A percentile compares a stretch with the other conserved stretches of the same genome.
These are phyloP conservation scores for Austroboletus eburneus DNA, from an alignment of 768 basidiomycete genomes.

Conservation along the genomic window DNA sequence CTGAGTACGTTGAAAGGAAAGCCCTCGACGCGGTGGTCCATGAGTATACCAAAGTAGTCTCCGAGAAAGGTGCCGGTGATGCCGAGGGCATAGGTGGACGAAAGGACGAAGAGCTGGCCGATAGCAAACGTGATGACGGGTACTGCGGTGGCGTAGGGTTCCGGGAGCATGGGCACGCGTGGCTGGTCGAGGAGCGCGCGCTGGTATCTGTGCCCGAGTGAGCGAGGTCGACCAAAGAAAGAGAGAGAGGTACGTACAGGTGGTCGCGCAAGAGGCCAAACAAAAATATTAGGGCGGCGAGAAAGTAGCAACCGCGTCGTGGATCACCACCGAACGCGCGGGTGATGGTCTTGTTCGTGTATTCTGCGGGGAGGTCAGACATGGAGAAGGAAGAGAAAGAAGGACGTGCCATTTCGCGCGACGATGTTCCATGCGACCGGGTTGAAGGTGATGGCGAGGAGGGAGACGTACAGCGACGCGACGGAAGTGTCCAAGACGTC, in stretches of 20 bases:
- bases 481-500: slow-evolving; percentile 57
- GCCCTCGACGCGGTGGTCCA: slow-evolving; percentile 87
- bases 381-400: no score
- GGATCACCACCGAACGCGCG: slow-evolving; percentile 74
- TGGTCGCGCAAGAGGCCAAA: slow-evolving; percentile 84
- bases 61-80: slow-evolving; percentile 90
- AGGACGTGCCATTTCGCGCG: slow-evolving; percentile 76
- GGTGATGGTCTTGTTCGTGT: slow-evolving; percentile 84
- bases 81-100: slow-evolving; percentile 86
- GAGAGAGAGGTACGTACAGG: slow-evolving; percentile 49
- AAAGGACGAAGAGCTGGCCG: slow-evolving; percentile 84
- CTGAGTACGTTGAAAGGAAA: slow-evolving; percentile 94
- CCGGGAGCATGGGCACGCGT: slow-evolving; percentile 55
- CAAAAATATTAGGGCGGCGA: slow-evolving; percentile 79
- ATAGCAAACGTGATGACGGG: slow-evolving; percentile 57
- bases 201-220: slow-evolving; percentile 53
- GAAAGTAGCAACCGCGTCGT: slow-evolving; percentile 77
- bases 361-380: slow-evolving; percentile 41
- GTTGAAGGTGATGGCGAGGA: slow-evolving; percentile 82
- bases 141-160: slow-evolving; percentile 56
- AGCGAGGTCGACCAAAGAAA: not conserved
- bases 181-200: slow-evolving; percentile 78
- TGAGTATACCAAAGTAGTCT: slow-evolving; percentile 82
- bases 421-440: slow-evolving; percentile 96
- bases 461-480: slow-evolving; percentile 57